Evolutionary conservation across 352 stramenopile species (phyloP).

Genomic region (Phytophthora pisi): DNA sequence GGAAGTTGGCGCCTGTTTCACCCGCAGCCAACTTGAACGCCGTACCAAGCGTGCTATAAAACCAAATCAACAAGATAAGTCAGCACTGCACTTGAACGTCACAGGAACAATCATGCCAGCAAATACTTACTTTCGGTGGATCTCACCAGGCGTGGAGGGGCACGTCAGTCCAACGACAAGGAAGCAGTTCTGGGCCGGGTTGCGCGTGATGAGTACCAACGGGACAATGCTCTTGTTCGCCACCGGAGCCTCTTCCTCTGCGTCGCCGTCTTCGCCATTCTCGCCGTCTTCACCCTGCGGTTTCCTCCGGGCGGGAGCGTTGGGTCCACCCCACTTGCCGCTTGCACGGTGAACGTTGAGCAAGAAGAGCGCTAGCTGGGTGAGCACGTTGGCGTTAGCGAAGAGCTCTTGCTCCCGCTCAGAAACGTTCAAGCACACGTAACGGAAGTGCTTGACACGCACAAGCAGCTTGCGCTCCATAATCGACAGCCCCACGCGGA

Average conservation of each 20-base stretch:
- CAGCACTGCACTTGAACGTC: background rate
- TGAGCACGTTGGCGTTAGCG: slow-evolving; percentile 93
- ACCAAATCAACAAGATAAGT: background rate
- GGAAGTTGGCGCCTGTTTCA: slow-evolving; percentile 92
- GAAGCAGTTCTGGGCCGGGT: slow-evolving; percentile 93
- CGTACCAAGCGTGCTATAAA: slow-evolving; percentile 86
- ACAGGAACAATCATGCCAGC: background rate
- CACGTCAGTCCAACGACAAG: slow-evolving; percentile 96
- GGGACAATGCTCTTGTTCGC: slow-evolving; percentile 70
- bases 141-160: slow-evolving; percentile 85
- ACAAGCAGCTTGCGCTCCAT: slow-evolving; percentile 95
- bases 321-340: slow-evolving; percentile 90
- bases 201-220: slow-evolving; percentile 78
- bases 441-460: slow-evolving; percentile 96
- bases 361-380: slow-evolving; percentile 93
- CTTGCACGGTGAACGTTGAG: slow-evolving; percentile 96
- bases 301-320: slow-evolving; percentile 23
- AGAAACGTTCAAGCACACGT: slow-evolving; percentile 92
- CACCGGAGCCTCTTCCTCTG: slow-evolving; percentile 39
- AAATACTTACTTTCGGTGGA: slow-evolving; percentile 83
- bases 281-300: slow-evolving; percentile 38
- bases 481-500: slow-evolving; percentile 94
- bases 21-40: slow-evolving; percentile 94
- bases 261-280: slow-evolving; percentile 33
- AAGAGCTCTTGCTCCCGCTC: slow-evolving; percentile 91